Evolutionary conservation across 1,284 basidiomycete species (phyloP).

Genomic region (Tilletia walkeri): DNA sequence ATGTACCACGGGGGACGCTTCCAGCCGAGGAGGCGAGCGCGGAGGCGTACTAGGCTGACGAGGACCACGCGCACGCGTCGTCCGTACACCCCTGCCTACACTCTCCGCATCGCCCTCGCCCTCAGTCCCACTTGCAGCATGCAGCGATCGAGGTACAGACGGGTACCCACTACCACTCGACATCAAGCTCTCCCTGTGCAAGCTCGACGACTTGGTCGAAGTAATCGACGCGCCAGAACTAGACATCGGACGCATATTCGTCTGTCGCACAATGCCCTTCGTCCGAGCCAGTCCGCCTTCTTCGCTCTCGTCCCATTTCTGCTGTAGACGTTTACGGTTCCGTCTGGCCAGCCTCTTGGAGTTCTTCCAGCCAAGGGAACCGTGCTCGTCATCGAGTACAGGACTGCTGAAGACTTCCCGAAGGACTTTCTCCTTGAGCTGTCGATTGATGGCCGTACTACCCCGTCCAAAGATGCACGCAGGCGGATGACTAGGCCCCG

Average conservation of each 20-base stretch:
- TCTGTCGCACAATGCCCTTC: not conserved
- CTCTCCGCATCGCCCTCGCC: not conserved
- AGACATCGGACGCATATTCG: not conserved
- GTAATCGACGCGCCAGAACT: constrained; percentile 13
- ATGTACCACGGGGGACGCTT: not conserved
- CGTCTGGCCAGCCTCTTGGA: constrained; percentile 36
- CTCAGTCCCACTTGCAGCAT: not conserved
- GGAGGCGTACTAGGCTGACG: not conserved
- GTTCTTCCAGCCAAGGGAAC: constrained; percentile 28
- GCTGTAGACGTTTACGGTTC: constrained; percentile 39
- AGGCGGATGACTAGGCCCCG: not conserved
- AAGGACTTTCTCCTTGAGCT: constrained; percentile 51
- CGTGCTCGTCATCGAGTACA: constrained; percentile 30
- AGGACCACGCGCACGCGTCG: too few species aligned
- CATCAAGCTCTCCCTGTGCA: not conserved
- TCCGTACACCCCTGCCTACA: not conserved
- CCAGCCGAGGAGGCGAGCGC: not conserved
- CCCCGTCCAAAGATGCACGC: constrained; percentile 43
- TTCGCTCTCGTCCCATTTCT: constrained; percentile 49
- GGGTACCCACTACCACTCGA: not conserved
- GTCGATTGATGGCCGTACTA: constrained; percentile 52
- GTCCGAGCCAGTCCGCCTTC: constrained; percentile 26
- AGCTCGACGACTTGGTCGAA: not conserved
- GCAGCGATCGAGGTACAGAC: not conserved
- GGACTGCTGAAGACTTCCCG: constrained; percentile 52